Base-by-base conservation (phyloP, 257 asterid genomes). In the Cruciata laevipes region DNA sequence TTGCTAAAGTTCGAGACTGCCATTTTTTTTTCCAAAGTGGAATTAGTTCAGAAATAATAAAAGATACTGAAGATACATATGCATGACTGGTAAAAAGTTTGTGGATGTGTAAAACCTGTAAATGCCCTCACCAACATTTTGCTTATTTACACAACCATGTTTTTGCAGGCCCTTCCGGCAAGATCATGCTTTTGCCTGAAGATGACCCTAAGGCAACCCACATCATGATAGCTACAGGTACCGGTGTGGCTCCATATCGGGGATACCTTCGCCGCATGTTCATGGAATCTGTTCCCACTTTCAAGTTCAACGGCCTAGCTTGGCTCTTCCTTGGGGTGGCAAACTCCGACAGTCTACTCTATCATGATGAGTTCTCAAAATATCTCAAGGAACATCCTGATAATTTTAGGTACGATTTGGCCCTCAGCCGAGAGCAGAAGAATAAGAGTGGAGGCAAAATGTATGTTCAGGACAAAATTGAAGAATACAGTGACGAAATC, bases 311-410 rank as follows among this genome's bases (percentile, higher is more conserved):
- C 24, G 99, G 97, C 69, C 90, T 90, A 17, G 95, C 96, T 59
- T 93, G 99, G 97, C 97, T 93, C 73, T 93, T 93, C 86, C 95
- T 90, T 52, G 99, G 99, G 63, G 99, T 93, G 56, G 99, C 97
- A 53, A 93, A 90, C 78, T 73, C 32, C 8, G 97, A 93, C 65
- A 93, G 96, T 69, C 97, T 93, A 57, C 84, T 93, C 16, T 93
- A 93, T 17, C 90, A 93, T 2, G 95, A 88, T 0, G 99, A 93
- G 74, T 93, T 90, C 89, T 79, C 89, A 68, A 73, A 85, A 67
- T 93, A 93, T 71, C 88, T 88, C 20, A 23, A 57, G 61, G 95
- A 88, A 73, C 68, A 88, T 44, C 96, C 99, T 4, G 90, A 78
- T 35, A 77, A 93, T 68, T 93, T 93, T 89, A 73, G 99, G 66